Evolutionary conservation across 2,329 filamentous ascomycete genomes (phyloP).

Genomic region (Venturia aucupariae): DNA sequence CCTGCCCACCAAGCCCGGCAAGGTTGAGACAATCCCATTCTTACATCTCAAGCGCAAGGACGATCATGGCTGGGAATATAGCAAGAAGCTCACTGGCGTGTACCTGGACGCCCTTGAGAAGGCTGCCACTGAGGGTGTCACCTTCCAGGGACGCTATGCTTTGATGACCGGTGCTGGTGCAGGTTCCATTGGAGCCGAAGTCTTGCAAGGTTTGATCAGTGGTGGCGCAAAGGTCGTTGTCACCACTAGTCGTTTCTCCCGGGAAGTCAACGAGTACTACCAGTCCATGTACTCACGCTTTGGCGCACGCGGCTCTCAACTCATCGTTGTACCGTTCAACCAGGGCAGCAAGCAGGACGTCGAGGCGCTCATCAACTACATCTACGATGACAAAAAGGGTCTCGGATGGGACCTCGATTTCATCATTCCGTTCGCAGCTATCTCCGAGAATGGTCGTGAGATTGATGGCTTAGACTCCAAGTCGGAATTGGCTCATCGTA

Average conservation of each 20-base stretch:
- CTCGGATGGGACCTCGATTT: constrained; percentile 97
- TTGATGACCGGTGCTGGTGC: constrained; percentile 98
- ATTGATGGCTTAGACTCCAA: constrained; percentile 96
- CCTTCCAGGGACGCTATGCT: constrained; percentile 88
- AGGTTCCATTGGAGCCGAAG: constrained; percentile 94
- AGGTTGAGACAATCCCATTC: constrained; percentile 96
- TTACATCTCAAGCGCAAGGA: constrained; percentile 91
- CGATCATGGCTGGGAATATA: constrained; percentile 95
- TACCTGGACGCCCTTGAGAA: constrained; percentile 90
- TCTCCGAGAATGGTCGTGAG: constrained; percentile 94
- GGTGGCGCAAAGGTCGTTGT: constrained; percentile 96
- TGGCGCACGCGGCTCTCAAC: constrained; percentile 86
- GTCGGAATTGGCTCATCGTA: constrained; percentile 94
- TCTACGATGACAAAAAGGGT: constrained; percentile 92
- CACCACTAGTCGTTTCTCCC: constrained; percentile 92
- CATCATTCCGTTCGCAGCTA: constrained; percentile 92
- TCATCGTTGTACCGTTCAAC: constrained; percentile 98
- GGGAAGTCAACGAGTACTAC: constrained; percentile 97
- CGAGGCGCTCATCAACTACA: constrained; percentile 87
- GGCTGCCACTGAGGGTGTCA: constrained; percentile 78
- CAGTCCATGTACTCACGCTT: constrained; percentile 96
- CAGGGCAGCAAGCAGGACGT: constrained; percentile 98
- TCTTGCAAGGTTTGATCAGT: constrained; percentile 89
- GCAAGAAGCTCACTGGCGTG: constrained; percentile 90
- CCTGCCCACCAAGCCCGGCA: constrained; percentile 60